Evolutionary conservation across 1,139 yeast species (phyloP), one percentile per base, ranked within the genome.

Genomic region (Lodderomyces oxycetoniae): DNA sequence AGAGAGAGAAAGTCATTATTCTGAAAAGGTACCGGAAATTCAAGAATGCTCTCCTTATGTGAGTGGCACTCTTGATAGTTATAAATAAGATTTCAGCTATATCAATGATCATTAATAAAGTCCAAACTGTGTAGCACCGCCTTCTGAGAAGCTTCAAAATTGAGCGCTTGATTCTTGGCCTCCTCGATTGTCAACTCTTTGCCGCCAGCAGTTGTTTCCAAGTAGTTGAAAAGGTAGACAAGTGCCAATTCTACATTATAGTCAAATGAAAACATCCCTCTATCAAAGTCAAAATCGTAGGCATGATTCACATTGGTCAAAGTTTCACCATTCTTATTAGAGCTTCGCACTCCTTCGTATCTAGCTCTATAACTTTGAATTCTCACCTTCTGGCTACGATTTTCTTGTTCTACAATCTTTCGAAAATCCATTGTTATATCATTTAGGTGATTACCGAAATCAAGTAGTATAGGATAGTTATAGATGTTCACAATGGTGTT

Each of bases 231-330:
- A 23, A 35, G 31, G 16, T 23, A 33, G 7, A 28, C 26, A 1
- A 40, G n/a, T 1, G 34, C 31, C 3, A 41, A 38, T 10, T 11
- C 28, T 11, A 43, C 34, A 8, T 32, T 31, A 30, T 41, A 61
- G 27, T 61, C 67, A 24, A 46, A 44, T 6, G 43, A 36, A 30
- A 47, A 53, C 24, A 52, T 35, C 3, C 64, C 64, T 6, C 42
- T 34, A 4, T 40, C 36, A 32, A 46, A 52, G 31, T 52, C 45
- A 31, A 59, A 55, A 10, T 40, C 39, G 22, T 45, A 26, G 5
- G 29, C 19, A 12, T 12, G 36, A 26, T 28, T 19, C 13, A 15
- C 13, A 28, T 15, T 24, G 2, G 28, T 28, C 3, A 25, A 12
- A 4, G 16, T 11, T 12, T 20, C 22, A n/a, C 22, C 21, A 15